Evolutionary conservation across 1,139 yeast genomes (phyloP), one percentile per base, ranked within the genome.

Genomic region (Protomyces inouyei): DNA sequence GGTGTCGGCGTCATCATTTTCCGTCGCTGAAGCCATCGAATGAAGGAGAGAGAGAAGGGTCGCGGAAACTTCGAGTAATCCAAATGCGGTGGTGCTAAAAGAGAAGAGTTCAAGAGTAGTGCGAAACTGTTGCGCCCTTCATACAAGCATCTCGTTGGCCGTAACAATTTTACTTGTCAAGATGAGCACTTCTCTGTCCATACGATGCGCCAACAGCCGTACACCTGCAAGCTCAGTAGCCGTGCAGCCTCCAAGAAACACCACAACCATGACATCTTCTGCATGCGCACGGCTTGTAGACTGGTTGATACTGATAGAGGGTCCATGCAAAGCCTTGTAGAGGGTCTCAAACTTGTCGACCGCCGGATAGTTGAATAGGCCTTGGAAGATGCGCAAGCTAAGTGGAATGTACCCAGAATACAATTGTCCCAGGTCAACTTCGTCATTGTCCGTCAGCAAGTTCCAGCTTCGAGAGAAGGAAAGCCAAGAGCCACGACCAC

Each of bases 201-300:
- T 55, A 46, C 76, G 75, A 61, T 76, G 75, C 63, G 86, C 83
- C 37, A 87, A 76, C 65, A 80, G 80, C 70, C 85, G 78, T 64
- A 88, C 78, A 21, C 90, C 85, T 12, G 89, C 81, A 12, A 88
- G 77, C 73, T 89, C 96, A 14, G 90, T 82, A 72, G 87, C 82
- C 0, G 96, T 87, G n/a, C 88, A 77, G 0, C 96, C 96, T 8
- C 96, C 96, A 52, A 89, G 73, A 37, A 87, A 76, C 43, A 86
- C 80, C 60, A 82, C 82, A 72, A 79, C 78, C 38, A 73, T 76
- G 23, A 74, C 73, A 18, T 73, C 76, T 67, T 69, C 73, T 68
- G 69, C 70, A 66, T 61, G 68, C 40, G 55, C 57, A 10, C 55
- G 35, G 10, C 66, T 12, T 1, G 54, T 37, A 14, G 40, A 35